Evolutionary conservation across 163 green algal genomes (phyloP), one percentile per base, ranked within the genome.

Genomic region (Scenedesmus sp.): DNA sequence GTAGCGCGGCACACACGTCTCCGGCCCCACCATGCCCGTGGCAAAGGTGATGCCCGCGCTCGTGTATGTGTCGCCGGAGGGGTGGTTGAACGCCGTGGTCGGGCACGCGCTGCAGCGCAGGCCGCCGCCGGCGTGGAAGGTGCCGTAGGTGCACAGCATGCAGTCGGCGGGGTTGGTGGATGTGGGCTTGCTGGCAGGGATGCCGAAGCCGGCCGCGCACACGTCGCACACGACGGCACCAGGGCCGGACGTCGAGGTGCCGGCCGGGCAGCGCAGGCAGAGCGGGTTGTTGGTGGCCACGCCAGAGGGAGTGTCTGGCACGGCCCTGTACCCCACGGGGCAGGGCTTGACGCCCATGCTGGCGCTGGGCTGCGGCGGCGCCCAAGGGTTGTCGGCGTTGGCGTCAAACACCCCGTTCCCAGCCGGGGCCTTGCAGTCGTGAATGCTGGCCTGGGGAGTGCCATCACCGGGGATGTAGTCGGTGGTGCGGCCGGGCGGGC

Each of bases 1-100:
- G 7, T 42, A 70, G 20, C 42, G 36, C 13, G 63, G 63, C 39
- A 70, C 63, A 57, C 63, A 70, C 2, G 34, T 33, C 39, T 70
- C 63, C 1, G 4, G 11, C 10, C 39, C 13, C 2, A 26, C 10
- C 22, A 56, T 9, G 1, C 63, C 39, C 9, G 2, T 42, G 2
- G 17, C 11, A 39, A 58, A 70, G 4, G 63, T 70, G 17, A 57
- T 26, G n/a, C 63, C 63, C n/a, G 28, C n/a, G 9, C 22, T 42
- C 4, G 42, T 50, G 42, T 56, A 54, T 14, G 13, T 45, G 17
- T 54, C 36, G 31, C 63, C 63, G 14, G 36, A 36, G 29, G 22
- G 20, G 42, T 70, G 20, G n/a, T 54, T 56, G 20, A 56, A 54
- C 3, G 36, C 34, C 24, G 63, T 70, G 20, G 4, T 15, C 10